Evolutionary conservation across 345 rosid species (phyloP), one percentile per base, ranked within the genome.

Genomic region (Eutrema heterophyllum): DNA sequence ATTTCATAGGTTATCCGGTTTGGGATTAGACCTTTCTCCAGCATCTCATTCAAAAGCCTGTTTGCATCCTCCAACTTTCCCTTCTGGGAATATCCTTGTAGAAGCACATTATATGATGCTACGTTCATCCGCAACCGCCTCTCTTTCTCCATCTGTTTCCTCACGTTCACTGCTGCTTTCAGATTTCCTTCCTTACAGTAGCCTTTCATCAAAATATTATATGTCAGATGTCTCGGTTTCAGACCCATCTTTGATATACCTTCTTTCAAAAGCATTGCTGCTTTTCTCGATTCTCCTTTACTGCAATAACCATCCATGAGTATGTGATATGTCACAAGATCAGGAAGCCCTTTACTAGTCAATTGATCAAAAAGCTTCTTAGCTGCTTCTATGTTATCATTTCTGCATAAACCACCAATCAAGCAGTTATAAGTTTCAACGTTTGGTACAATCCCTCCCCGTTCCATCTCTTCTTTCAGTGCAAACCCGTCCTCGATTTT

Each of bases 21-120:
- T 7, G 93, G 96, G 53, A 86, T 69, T 72, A 93, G 46, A 78
- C 96, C 98, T 81, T 80, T 86, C 88, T 93, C 93, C 79, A 93
- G 71, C 95, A 92, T 86, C 84, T 90, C 98, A 83, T 90, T 90
- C 64, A 93, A 86, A 67, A 90, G 85, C 67, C 53, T 63, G 77
- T 92, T 89, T 67, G 94, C 96, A 52, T 84, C 82, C 80, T 88
- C 88, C 64, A 92, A 62, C 69, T 84, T 89, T 5, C 92, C 89
- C 80, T 87, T 80, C 72, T 62, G 80, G 39, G 86, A 89, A 41
- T 82, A 84, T 33, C 92, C 98, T 72, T 78, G 85, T 54, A 92
- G 67, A 51, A 89, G 81, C 58, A 89, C 88, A 51, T 92, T 92
- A 71, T 80, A 88, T 1, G 96, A 85, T 7, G 77, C 87, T 60